phyloP scores from a whole-genome alignment of 805 yeast species.

The Candida nonsorbophila region DNA sequence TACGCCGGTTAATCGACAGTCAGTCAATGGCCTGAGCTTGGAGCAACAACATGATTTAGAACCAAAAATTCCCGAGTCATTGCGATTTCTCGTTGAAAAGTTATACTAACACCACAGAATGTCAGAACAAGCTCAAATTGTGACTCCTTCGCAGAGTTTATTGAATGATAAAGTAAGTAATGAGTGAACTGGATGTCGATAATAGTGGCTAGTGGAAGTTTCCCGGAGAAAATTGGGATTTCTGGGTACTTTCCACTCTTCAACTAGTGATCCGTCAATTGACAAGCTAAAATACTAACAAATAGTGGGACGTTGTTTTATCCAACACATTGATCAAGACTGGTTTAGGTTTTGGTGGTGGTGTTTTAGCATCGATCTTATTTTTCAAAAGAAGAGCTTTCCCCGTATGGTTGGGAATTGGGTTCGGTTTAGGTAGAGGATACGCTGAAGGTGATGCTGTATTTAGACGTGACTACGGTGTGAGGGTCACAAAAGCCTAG shows the following conservation, averaged over 20 bases:
- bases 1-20: no score
- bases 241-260: neutral
- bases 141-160: constrained; percentile 50
- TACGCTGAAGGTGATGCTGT: constrained; percentile 98
- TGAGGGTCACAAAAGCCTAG: constrained; percentile 68
- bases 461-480: constrained; percentile 76
- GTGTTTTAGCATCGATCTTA: constrained; percentile 87
- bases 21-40: no score
- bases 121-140: constrained; percentile 30
- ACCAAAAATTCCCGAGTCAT: no score
- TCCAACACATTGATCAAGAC: constrained; percentile 93
- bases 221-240: neutral
- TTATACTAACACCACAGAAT: constrained; percentile 5
- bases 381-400: constrained; percentile 90
- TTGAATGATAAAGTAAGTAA: constrained; percentile 48
- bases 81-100: no score
- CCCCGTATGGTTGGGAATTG: constrained; percentile 97
- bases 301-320: constrained; percentile 85
- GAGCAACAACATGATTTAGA: no score
- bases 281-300: constrained; percentile 14
- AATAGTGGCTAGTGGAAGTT: neutral
- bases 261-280: constrained; percentile 1
- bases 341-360: constrained; percentile 94
- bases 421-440: constrained; percentile 97
- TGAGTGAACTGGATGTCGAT: no score